These are phyloP conservation scores for Phoma sp. DNA, from an alignment of 2,329 filamentous ascomycete genomes.

Conservation along the genomic window DNA sequence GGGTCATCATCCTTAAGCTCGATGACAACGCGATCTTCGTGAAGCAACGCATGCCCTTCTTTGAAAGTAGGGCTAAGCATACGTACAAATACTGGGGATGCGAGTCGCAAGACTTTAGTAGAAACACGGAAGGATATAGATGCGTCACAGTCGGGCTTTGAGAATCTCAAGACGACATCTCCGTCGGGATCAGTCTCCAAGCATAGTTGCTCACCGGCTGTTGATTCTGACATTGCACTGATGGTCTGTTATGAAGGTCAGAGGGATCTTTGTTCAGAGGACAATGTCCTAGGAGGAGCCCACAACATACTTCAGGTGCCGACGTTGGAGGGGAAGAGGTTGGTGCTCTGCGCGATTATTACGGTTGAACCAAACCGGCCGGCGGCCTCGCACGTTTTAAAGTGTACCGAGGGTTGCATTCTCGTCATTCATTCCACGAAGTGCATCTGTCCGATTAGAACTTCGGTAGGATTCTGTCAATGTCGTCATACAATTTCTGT, in stretches of 20 bases:
- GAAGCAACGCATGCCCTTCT: constrained; percentile 11
- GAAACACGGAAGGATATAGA: constrained; percentile 9
- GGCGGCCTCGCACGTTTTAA: not conserved
- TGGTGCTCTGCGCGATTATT: not conserved
- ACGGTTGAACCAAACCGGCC: not conserved
- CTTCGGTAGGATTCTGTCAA: not conserved
- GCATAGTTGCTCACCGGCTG: not conserved
- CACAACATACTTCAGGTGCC: not conserved
- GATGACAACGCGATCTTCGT: constrained; percentile 1
- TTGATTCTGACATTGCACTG: not conserved
- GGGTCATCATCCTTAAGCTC: constrained; percentile 16
- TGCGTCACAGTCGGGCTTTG: not conserved
- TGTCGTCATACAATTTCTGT: not conserved
- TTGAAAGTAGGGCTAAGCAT: constrained; percentile 14
- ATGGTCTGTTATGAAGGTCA: not conserved
- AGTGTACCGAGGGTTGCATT: not conserved
- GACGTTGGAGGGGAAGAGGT: not conserved
- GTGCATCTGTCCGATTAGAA: not conserved
- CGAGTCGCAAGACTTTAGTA: constrained; percentile 14
- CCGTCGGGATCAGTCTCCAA: not conserved
- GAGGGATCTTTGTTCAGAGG: not conserved
- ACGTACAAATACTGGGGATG: constrained; percentile 8
- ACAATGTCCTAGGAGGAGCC: too few relatives aligned
- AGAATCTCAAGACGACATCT: not conserved
- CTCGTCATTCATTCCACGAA: not conserved